Base-by-base conservation (phyloP, 169 alveolate species). In the Babesia divergens region DNA sequence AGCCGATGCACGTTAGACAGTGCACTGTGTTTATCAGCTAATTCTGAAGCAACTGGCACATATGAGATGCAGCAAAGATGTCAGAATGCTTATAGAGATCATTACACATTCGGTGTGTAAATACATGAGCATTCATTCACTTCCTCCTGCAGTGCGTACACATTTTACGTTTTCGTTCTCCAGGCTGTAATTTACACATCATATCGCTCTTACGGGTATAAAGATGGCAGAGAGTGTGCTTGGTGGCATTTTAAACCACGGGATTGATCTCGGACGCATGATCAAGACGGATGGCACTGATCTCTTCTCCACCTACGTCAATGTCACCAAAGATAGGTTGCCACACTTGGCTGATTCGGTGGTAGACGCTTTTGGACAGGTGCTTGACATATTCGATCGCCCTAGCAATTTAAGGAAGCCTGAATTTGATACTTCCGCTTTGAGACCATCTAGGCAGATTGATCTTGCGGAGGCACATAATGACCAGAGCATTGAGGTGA, bases 271-370 rank as follows among this genome's bases (percentile, higher is more conserved):
- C 32, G 70, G 56, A 0, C 55, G 40, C 3, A 4, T 43, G 43
- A 59, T 77, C 46, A 76, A 76, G 56, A 47, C 62, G 47, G 79
- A 65, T 22, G 81, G 69, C 24, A 47, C 68, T 22, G 65, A 64
- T 42, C 65, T 76, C 31, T 38, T 76, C 2, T 16, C 49, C 6
- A 54, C 47, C 14, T 49, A 66, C 56, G 38, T 24, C 2, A 43
- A 26, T 31, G 74, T 20, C 37, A 44, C 74, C 18, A 35, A 65
- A 6, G 46, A 24, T 11, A 16, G 54, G 7, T 47, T 77, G 35
- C 86, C 86, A 9, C 74, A 77, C 7, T 40, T 77, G 31, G 69
- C 80, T 2, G 81, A 77, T 29, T 9, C 69, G 26, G 82, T 77
- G 13, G 76, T 67, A 5, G 64, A 66, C 14, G 67, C 86, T 1